Evolutionary conservation across 352 stramenopile genomes (phyloP).

Genomic region (Globisporangium nagaii): DNA sequence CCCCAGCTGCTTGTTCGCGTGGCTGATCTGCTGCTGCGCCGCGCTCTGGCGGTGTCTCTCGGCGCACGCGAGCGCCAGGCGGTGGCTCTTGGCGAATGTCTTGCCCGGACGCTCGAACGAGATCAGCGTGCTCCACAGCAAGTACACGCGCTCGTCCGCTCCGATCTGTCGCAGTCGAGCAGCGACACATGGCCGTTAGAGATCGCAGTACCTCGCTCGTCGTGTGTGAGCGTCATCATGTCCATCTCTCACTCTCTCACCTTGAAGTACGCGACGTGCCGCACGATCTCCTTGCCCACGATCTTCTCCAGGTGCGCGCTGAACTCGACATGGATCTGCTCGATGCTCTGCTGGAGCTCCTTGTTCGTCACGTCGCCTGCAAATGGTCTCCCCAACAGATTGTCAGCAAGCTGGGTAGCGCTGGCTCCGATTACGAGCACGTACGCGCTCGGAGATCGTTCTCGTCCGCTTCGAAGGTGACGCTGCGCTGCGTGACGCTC

Average conservation of each 20-base stretch:
- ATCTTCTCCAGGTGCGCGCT: constrained; percentile 53
- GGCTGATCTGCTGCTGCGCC: not conserved
- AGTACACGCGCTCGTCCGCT: constrained; percentile 51
- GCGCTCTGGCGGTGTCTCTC: constrained; percentile 7
- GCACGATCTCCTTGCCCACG: constrained; percentile 51
- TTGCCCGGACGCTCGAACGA: constrained; percentile 45
- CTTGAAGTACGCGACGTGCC: constrained; percentile 67
- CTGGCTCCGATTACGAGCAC: too few relatives aligned
- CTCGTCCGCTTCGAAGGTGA: constrained; percentile 57
- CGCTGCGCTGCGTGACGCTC: constrained; percentile 34
- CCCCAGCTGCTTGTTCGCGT: constrained; percentile 11
- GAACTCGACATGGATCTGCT: constrained; percentile 54
- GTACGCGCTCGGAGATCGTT: constrained; percentile 38
- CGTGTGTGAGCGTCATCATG: not conserved
- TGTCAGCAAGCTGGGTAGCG: too few relatives aligned
- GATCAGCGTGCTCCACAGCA: constrained; percentile 67
- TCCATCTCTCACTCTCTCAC: constrained; percentile 12
- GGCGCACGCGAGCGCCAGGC: constrained; percentile 24
- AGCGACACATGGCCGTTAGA: not conserved
- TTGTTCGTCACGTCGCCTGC: constrained; percentile 49
- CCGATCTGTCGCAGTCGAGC: constrained; percentile 43
- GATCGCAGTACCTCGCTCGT: too few relatives aligned
- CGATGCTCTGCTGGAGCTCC: constrained; percentile 35
- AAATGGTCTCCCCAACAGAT: not conserved
- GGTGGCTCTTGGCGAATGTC: constrained; percentile 39